Base-by-base conservation (phyloP, 1,284 basidiomycete species). In the Inonotus obliquus region DNA sequence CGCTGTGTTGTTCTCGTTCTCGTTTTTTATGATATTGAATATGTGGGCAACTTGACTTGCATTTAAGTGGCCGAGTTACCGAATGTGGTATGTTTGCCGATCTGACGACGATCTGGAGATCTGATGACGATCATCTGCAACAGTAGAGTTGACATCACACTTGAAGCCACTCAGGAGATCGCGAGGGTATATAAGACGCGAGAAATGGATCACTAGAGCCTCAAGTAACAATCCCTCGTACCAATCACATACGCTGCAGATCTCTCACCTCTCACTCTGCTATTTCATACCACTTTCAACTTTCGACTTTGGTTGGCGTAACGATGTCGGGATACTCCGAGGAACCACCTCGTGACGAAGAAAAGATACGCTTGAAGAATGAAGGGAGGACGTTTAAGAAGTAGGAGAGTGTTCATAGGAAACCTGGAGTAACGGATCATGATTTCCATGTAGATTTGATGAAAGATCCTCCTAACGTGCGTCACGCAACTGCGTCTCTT, bases 371-470 rank as follows among this genome's bases (percentile, higher is more conserved):
- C 19, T 29, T 19, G 37, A 57, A 39, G 4, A 41, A 47, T 21
- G 55, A 57, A 25, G 55, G 41, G 29, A 39, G 55, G 21, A 67
- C 63, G 6, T 73, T 72, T 63, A 73, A 75, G 65, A 75, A 73
- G 65, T 45, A 68, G 1, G 67, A 62, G 58, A 73, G 72, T 60
- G 68, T 65, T n/a, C 69, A 73, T 45, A 67, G 63, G 45, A 67
- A 67, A 0, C 73, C 75, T 0, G 38, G 52, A 1, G 70, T 71
- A n/a, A 70, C 69, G 1, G 69, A 71, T 45, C 70, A 69, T 32
- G 67, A 75, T 61, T 71, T 75, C 44, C 68, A 75, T 62, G 72
- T 75, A 25, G 69, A 77, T 54, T 73, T 70, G 54, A 55, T 74
- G 52, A 67, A 63, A 44, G 54, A 72, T 48, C 71, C 75, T 35